Evolutionary conservation across 768 basidiomycete genomes (phyloP).

Genomic region (Phanerochaete carnosa): DNA sequence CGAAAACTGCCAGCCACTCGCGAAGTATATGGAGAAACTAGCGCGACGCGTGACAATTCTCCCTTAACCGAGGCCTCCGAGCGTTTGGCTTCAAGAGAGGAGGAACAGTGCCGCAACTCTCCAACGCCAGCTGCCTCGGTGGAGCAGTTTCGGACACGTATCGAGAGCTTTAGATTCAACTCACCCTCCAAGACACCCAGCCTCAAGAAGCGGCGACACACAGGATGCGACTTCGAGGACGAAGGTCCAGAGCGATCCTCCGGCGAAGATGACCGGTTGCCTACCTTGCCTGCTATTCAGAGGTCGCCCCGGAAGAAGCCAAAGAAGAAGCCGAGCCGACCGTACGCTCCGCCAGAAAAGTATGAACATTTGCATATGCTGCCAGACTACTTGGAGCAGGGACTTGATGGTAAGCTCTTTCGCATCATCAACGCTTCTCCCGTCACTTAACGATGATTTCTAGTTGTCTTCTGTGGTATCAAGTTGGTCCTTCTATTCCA

Average conservation of each 20-base stretch:
- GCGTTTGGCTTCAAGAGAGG: no score
- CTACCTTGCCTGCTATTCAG: no score
- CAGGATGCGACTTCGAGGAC: neutral
- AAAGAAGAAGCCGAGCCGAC: no score
- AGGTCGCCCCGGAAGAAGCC: no score
- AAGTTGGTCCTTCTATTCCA: no score
- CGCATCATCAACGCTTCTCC: conserved; percentile 10
- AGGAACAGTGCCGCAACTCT: no score
- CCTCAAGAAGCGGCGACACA: neutral
- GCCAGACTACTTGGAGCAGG: no score
- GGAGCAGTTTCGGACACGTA: neutral
- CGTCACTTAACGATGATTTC: neutral
- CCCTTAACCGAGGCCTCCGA: no score
- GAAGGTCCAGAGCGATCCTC: neutral
- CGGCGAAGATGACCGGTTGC: conserved; percentile 7
- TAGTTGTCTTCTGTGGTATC: conserved; percentile 85
- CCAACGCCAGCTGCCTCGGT: no score
- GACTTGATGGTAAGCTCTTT: conserved; percentile 48
- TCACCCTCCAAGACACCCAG: neutral
- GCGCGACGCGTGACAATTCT: no score
- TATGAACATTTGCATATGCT: conserved; percentile 61
- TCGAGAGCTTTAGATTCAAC: neutral
- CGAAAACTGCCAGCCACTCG: no score
- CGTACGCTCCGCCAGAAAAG: conserved; percentile 48
- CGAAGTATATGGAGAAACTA: no score